Percentiles rank a stretch among this genome's conserved stretches.
Evolutionary conservation across 2,329 filamentous ascomycete species (phyloP).

Genomic region (Chaetomium strumarium): DNA sequence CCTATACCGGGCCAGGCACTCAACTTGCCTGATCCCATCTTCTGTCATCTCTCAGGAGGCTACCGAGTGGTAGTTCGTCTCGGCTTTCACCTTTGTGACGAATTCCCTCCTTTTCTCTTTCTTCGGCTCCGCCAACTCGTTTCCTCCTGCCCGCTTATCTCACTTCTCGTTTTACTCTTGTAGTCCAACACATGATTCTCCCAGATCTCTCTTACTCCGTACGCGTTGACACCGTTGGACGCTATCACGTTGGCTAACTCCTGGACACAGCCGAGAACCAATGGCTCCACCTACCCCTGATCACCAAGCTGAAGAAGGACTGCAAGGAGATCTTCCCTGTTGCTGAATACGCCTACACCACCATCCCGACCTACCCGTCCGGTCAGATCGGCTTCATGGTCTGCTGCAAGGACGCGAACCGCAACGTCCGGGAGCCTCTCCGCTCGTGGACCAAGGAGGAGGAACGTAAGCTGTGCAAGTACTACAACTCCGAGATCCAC

Average conservation of each 20-base stretch:
- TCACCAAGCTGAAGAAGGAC: constrained; percentile 90
- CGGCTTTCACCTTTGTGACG: constrained; percentile 18
- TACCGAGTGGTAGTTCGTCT: constrained; percentile 27
- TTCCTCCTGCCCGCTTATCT: background rate
- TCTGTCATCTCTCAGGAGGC: constrained; percentile 22
- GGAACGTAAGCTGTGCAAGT: constrained; percentile 87
- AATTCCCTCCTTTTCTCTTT: constrained; percentile 17
- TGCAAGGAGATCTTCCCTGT: constrained; percentile 97
- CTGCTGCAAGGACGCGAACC: constrained; percentile 87
- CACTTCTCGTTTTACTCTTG: background rate
- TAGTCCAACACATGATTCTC: background rate
- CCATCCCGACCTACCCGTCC: constrained; percentile 97
- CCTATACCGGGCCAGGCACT: constrained; percentile 24
- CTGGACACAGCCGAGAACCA: constrained; percentile 83
- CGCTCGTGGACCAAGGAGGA: constrained; percentile 78
- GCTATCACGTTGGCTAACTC: constrained; percentile 11
- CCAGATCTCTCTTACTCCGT: no score
- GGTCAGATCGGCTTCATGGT: constrained; percentile 99
- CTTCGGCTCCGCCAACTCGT: background rate
- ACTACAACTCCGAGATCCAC: constrained; percentile 98
- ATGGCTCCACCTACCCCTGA: constrained; percentile 94
- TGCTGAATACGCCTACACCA: constrained; percentile 98
- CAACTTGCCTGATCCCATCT: constrained; percentile 29
- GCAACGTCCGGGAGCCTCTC: constrained; percentile 79
- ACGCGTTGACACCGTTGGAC: no score